Percentiles rank a stretch among this genome's conserved stretches.
Evolutionary conservation across 192 early-diverging fungal species (phyloP).

Genomic region (Linnemannia schmuckeri): DNA sequence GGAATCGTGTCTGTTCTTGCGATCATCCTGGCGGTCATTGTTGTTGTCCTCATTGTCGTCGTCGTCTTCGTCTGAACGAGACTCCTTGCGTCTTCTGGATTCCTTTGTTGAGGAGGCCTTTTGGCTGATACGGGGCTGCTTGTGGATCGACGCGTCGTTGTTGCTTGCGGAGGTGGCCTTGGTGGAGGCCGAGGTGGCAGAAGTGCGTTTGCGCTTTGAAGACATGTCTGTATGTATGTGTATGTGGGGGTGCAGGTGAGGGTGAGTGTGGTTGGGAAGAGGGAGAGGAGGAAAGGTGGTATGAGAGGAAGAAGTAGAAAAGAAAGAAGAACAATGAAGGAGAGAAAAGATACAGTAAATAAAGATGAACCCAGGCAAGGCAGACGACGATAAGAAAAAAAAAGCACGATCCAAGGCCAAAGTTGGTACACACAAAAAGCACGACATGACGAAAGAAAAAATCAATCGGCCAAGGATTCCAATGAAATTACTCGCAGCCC

Average conservation of each 20-base stretch:
- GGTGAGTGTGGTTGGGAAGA: neutral
- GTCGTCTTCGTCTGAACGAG: conserved; percentile 16
- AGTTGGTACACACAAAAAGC: neutral
- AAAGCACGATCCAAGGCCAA: neutral
- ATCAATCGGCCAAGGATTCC: neutral
- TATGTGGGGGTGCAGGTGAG: neutral
- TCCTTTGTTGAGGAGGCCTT: conserved; percentile 16
- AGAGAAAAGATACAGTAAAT: neutral
- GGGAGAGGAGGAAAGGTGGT: neutral
- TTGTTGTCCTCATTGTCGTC: conserved; percentile 7
- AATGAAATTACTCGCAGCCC: neutral
- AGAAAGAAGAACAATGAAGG: neutral
- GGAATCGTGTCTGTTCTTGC: neutral
- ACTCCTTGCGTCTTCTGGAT: conserved; percentile 15
- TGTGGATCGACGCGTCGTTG: conserved; percentile 43
- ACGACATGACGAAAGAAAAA: neutral
- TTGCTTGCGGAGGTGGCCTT: conserved; percentile 15
- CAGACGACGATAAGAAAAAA: neutral
- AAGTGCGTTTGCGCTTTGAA: conserved; percentile 48
- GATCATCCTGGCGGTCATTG: neutral
- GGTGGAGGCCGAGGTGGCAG: conserved; percentile 13
- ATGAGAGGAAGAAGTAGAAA: neutral
- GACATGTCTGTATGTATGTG: conserved; percentile 17
- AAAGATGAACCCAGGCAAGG: neutral
- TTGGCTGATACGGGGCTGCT: conserved; percentile 49